These are phyloP conservation scores for Durotheca rogersii DNA, from an alignment of 495 filamentous ascomycete genomes.

Conservation along the genomic window DNA sequence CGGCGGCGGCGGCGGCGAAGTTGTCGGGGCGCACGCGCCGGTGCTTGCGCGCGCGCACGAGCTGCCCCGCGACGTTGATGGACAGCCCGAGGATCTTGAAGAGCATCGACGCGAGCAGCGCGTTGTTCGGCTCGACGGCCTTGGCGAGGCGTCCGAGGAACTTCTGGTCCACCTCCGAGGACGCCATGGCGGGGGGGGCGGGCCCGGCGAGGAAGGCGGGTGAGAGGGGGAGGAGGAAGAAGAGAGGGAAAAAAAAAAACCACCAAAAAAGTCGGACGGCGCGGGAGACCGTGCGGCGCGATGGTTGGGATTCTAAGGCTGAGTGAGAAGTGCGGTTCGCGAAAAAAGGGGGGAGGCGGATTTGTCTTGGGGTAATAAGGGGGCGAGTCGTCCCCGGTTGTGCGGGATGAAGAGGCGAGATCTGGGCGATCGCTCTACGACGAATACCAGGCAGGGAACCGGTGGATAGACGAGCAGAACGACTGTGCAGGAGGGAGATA, in stretches of 20 bases:
- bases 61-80: conserved; percentile 81
- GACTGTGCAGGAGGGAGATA: too few relatives aligned
- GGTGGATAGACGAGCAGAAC: too few relatives aligned
- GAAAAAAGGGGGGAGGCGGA: not conserved
- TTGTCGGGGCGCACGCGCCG: conserved; percentile 56
- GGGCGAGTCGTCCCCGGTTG: too few relatives aligned
- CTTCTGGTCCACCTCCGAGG: conserved; percentile 95
- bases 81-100: conserved; percentile 91
- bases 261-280: too few relatives aligned
- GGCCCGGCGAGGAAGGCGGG: not conserved
- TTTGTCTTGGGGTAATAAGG: too few relatives aligned
- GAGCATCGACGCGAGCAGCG: conserved; percentile 73
- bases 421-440: not conserved
- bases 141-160: conserved; percentile 85
- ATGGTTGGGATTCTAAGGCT: conserved; percentile 4
- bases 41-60: conserved; percentile 77
- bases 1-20: too few relatives aligned
- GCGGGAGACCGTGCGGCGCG: too few relatives aligned
- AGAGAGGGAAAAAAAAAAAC: too few relatives aligned
- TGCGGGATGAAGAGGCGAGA: not conserved
- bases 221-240: too few relatives aligned
- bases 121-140: conserved; percentile 67
- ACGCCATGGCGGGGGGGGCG: conserved; percentile 67
- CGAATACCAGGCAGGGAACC: not conserved
- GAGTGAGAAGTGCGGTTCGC: conserved; percentile 8